Evolutionary conservation across 306 rosid species (phyloP), one percentile per base, ranked within the genome.

Genomic region (Rubus parviflorus): DNA sequence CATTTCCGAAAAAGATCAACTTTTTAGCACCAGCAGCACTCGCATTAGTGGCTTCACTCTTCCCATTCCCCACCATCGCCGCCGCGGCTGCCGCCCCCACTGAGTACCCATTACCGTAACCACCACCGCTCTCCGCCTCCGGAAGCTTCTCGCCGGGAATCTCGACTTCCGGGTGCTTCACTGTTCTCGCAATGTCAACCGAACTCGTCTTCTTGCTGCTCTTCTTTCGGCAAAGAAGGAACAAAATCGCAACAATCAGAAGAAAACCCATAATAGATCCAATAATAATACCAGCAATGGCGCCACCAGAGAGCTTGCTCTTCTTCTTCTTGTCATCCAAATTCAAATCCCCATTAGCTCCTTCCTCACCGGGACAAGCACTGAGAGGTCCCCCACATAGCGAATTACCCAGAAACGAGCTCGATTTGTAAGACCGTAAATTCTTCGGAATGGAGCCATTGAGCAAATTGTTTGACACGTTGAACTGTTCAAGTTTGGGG

Each of bases 281-380:
- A 42, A 83, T 83, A 14, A 86, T 70, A 70, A 86, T 83, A 52
- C 89, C 89, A 35, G 85, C 87, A 23, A 86, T 69, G 42, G 79
- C 87, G 11, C 87, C 89, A 23, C 87, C 87, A 0, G 89, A 83
- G 5, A 86, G 48, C 43, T 74, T 74, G 0, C 17, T 74, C 57
- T 75, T 57, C 65, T 70, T 86, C 75, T 77, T 75, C 8, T 35
- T 22, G 1, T 62, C 80, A 10, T 68, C 68, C 5, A 72, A 4
- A 1, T 78, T 78, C 15, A 70, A 74, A 3, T 48, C 8, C 2
- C 80, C 71, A 9, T 42, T 43, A 7, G 57, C 52, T 2, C 19
- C 70, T n/a, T 8, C 20, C 16, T 86, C 81, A 7, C 78, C 89
- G 7, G 85, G 43, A 19, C 89, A 86, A 58, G 22, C 46, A 13